These are phyloP conservation scores for Dactylellina leptospora DNA, from an alignment of 2,329 filamentous ascomycete genomes.

Conservation along the genomic window DNA sequence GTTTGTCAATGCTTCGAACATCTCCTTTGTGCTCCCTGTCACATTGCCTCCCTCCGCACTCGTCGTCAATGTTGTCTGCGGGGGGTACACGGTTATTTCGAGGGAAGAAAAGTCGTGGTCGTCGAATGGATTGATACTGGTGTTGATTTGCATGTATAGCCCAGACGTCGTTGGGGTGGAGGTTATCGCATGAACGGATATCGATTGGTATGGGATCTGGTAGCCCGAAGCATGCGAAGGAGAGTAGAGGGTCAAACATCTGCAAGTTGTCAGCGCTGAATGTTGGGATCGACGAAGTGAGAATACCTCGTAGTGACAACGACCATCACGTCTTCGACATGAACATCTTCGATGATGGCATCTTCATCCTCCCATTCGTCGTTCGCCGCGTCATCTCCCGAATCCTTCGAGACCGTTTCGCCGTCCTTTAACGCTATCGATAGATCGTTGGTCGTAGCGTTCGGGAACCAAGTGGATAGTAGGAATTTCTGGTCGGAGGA, in stretches of 20 bases:
- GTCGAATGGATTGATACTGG: slow-evolving; percentile 43
- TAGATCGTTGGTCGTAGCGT: slow-evolving; percentile 42
- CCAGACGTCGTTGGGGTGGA: slow-evolving; percentile 49
- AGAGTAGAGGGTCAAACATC: slow-evolving; percentile 32
- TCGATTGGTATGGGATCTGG: slow-evolving; percentile 38
- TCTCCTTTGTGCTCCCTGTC: slow-evolving; percentile 47
- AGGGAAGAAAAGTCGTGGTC: slow-evolving; percentile 49
- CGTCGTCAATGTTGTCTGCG: slow-evolving; percentile 41
- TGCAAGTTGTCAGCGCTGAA: slow-evolving; percentile 6
- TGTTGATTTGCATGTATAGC: slow-evolving; percentile 53
- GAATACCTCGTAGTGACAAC: slow-evolving; percentile 39
- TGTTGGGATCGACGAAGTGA: background rate
- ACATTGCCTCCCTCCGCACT: slow-evolving; percentile 40
- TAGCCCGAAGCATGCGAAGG: slow-evolving; percentile 36
- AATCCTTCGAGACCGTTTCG: background rate
- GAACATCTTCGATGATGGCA: slow-evolving; percentile 46
- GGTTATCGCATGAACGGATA: slow-evolving; percentile 48
- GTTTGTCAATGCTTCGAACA: slow-evolving; percentile 36
- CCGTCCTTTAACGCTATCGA: slow-evolving; percentile 29
- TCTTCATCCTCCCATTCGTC: slow-evolving; percentile 53
- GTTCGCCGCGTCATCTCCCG: slow-evolving; percentile 21
- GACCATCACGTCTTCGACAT: slow-evolving; percentile 38
- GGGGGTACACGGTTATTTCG: slow-evolving; percentile 47
- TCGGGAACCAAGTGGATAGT: slow-evolving; percentile 41
- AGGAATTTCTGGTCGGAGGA: slow-evolving; percentile 51